These are phyloP conservation scores for Earliella scabrosa DNA, from an alignment of 1,284 basidiomycete species.

Conservation along the genomic window DNA sequence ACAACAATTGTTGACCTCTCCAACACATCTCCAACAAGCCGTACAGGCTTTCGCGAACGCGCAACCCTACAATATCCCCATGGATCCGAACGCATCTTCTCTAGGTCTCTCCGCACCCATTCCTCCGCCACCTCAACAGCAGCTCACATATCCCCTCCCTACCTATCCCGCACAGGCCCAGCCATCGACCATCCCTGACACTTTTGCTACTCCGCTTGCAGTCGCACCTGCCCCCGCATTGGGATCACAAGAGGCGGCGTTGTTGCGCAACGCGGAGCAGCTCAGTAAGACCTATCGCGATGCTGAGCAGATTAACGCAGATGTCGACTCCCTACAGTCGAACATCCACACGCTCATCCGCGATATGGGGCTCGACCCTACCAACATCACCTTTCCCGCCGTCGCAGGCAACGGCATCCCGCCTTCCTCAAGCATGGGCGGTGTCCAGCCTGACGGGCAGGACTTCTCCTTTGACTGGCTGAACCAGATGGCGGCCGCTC, in stretches of 20 bases:
- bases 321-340: conserved; percentile 72
- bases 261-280: conserved; percentile 38
- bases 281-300: conserved; percentile 66
- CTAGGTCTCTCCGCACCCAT: neutral
- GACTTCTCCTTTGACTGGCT: conserved; percentile 40
- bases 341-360: conserved; percentile 78
- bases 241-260: conserved; percentile 39
- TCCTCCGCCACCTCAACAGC: conserved; percentile 12
- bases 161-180: conserved; percentile 22
- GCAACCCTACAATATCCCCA: conserved; percentile 24
- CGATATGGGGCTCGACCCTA: conserved; percentile 67
- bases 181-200: conserved; percentile 12
- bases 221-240: neutral
- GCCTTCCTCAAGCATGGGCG: neutral
- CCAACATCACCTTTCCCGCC: conserved; percentile 33
- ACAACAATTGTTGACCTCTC: conserved; percentile 61
- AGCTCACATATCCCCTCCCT: conserved; percentile 10
- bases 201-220: conserved; percentile 7
- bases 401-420: conserved; percentile 13
- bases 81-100: neutral
- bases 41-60: conserved; percentile 57
- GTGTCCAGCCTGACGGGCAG: conserved; percentile 14
- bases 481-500: conserved; percentile 28
- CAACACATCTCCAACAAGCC: conserved; percentile 71
- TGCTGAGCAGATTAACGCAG: conserved; percentile 68